Evolutionary conservation across 2,329 filamentous ascomycete species (phyloP), one percentile per base, ranked within the genome.

Genomic region (Leptoxyphium fumago): DNA sequence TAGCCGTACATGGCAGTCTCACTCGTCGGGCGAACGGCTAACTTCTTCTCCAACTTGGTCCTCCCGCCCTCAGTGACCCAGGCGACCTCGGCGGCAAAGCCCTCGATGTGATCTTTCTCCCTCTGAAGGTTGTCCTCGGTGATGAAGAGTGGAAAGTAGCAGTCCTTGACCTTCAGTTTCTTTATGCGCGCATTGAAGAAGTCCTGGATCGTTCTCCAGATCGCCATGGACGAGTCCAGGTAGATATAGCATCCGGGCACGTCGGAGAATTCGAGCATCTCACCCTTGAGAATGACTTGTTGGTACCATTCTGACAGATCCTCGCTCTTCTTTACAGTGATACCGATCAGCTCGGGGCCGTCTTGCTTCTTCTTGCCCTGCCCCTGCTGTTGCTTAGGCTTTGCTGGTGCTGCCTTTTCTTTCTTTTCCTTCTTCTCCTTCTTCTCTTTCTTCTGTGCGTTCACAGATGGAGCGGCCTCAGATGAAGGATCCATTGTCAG

Each of bases 191-290:
- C 57, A 55, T 79, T 74, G 59, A 72, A 72, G 63, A 64, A 72
- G 13, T 58, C 62, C 55, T 78, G 75, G 49, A 82, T 80, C 52
- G 73, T 68, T 57, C 82, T 77, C 78, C 78, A 82, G 58, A 82
- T 78, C 48, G 71, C 71, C 62, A 75, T 81, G 14, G 77, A 79
- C 47, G 73, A 70, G 41, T 78, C 78, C 67, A 77, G 88, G 63
- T 94, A 75, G 62, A 96, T 91, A 66, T 94, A 96, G 70, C 93
- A 95, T 41, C 88, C 85, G n/a, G 88, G 85, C 49, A 96, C 89
- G 68, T 94, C 84, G 60, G 95, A 96, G 75, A 95, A 98, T 60
- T 94, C 88, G 57, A 96, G 81, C 82, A 98, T 84, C 63, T 95
- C 86, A 55, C 86, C 85, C 75, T 98, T 98, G 60, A 88, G 80